Evolutionary conservation across 441 rosid genomes (phyloP), one percentile per base, ranked within the genome.

Genomic region (Gossypium gossypioides): DNA sequence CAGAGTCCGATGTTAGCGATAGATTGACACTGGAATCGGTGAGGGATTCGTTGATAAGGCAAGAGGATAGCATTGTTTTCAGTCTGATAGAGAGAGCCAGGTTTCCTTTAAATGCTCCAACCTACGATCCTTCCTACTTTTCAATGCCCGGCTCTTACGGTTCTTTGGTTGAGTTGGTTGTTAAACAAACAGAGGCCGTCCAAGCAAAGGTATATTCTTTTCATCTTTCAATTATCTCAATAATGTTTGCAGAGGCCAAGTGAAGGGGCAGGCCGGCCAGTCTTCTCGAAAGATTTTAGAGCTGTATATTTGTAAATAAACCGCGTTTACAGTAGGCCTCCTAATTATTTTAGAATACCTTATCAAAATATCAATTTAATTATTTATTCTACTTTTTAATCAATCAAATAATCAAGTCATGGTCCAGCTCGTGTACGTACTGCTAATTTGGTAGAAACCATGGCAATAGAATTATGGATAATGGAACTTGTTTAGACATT

Each of bases 31-130:
- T 93, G 62, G 91, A 83, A 8, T 74, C 77, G 12, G 83, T 88
- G 16, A 82, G 98, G 25, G 84, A 87, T 46, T 84, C 90, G 22
- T 77, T 93, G 83, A 78, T 85, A 46, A 85, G 92, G 71, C 96
- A 91, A 77, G 98, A 93, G 80, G 97, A 91, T 32, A 81, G 89
- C 3, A 88, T 93, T 72, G 77, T 93, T 46, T 89, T 88, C 79
- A 76, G 81, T 73, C 80, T 90, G 50, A 85, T 93, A 13, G 97
- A 89, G 79, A 86, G 98, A 80, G 86, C 95, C 21, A 86, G 76
- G 78, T 86, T 80, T 58, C 97, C 91, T 0, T 68, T 76, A 18
- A 93, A 93, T 69, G 67, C 81, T 51, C 73, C 72, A 13, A 58
- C 84, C 0, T 87, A 90, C 34, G 68, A 81, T n/a, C 81, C 72